Percentiles rank a stretch among this genome's conserved stretches.
Conservation (phyloP, 2,329 filamentous ascomycete genomes). For the Hyphodiscus sp. region DNA sequence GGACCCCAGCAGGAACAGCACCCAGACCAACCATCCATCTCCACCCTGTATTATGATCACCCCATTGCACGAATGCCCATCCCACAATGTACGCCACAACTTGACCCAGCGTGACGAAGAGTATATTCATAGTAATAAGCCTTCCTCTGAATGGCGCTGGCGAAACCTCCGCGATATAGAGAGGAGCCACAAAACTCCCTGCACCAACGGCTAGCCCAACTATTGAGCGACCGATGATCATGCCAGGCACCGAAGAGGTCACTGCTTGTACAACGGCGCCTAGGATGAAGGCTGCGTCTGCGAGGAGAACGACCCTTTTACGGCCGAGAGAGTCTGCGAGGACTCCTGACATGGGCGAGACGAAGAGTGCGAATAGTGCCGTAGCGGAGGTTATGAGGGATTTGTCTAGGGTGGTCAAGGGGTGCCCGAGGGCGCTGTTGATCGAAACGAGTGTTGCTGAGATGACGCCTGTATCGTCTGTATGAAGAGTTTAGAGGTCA, state of each 20-base stretch:
- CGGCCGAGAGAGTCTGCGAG: constrained; percentile 57
- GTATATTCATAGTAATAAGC: constrained; percentile 71
- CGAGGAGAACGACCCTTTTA: constrained; percentile 54
- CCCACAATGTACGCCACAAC: constrained; percentile 83
- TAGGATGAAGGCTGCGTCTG: constrained; percentile 59
- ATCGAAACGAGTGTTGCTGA: constrained; percentile 62
- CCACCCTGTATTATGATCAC: constrained; percentile 57
- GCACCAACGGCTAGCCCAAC: constrained; percentile 69
- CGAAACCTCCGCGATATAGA: constrained; percentile 84
- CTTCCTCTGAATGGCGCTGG: constrained; percentile 70
- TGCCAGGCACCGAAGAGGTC: constrained; percentile 49
- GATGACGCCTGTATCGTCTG: constrained; percentile 46
- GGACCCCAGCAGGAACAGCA: constrained; percentile 66
- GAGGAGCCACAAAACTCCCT: constrained; percentile 74
- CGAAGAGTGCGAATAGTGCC: constrained; percentile 56
- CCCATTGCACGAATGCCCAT: constrained; percentile 61
- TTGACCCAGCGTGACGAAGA: constrained; percentile 84
- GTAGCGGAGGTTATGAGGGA: constrained; percentile 66
- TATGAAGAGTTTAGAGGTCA: not conserved
- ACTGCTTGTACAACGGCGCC: constrained; percentile 62
- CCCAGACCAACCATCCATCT: constrained; percentile 88
- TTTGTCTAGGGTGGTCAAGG: constrained; percentile 58
- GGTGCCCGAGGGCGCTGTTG: constrained; percentile 47
- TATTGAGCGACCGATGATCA: constrained; percentile 62
- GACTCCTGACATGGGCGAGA: constrained; percentile 58